phyloP scores from a whole-genome alignment of 2,329 filamentous ascomycete genomes.

The Trichophyton simii region DNA sequence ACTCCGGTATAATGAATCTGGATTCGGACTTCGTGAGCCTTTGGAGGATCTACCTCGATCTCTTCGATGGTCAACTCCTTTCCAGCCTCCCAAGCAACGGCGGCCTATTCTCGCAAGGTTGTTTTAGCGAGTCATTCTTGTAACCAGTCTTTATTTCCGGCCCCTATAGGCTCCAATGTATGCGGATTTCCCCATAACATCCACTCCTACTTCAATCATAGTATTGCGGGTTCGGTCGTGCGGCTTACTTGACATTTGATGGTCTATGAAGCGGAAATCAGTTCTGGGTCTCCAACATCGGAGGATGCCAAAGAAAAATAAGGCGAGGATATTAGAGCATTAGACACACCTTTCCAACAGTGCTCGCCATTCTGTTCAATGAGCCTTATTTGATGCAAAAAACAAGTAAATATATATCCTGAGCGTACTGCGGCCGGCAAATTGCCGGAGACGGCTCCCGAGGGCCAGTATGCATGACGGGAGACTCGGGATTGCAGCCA shows the following conservation, averaged over 20 bases:
- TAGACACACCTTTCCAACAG: conserved; percentile 42
- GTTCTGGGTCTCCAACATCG: neutral
- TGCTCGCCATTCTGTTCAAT: conserved; percentile 38
- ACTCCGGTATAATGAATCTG: conserved; percentile 96
- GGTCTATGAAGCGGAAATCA: conserved; percentile 43
- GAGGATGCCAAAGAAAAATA: conserved; percentile 12
- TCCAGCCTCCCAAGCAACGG: conserved; percentile 92
- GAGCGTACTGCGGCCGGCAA: neutral
- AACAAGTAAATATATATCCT: neutral
- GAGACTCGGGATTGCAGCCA: no score
- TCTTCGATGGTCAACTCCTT: conserved; percentile 83
- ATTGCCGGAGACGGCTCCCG: neutral
- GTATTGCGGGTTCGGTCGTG: neutral
- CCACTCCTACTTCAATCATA: neutral
- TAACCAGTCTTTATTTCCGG: neutral
- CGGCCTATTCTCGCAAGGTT: conserved; percentile 45
- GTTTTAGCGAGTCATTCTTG: neutral
- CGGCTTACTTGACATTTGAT: conserved; percentile 71
- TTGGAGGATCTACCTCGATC: conserved; percentile 78
- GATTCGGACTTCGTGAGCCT: conserved; percentile 90
- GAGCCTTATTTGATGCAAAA: neutral
- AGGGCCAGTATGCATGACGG: neutral
- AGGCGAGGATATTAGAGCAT: neutral
- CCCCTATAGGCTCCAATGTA: neutral
- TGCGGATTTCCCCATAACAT: neutral